Percentiles rank a stretch among this genome's conserved stretches.
phyloP scores from a whole-genome alignment of 2,329 filamentous ascomycete species.

The Alternaria sp. region DNA sequence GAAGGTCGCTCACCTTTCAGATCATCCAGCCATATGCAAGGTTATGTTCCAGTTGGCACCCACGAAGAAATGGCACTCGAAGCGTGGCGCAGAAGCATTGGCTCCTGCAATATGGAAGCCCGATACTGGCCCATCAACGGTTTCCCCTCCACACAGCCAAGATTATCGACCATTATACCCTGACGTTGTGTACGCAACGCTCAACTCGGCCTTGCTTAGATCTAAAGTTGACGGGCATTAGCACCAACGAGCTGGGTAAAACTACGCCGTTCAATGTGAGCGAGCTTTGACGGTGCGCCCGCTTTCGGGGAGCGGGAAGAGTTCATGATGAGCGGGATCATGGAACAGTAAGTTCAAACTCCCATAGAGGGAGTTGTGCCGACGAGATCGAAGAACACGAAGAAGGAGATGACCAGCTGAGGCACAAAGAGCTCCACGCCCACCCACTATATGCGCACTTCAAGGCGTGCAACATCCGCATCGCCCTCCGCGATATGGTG shows the following conservation, averaged over 20 bases:
- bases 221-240: neutral
- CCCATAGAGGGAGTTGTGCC: neutral
- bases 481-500: neutral
- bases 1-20: no score
- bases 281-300: neutral
- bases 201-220: no score
- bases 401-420: neutral
- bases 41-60: no score
- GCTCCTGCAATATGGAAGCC: no score
- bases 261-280: fast-evolving
- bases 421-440: neutral
- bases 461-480: neutral
- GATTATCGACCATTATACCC: no score
- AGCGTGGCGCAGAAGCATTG: no score
- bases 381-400: neutral
- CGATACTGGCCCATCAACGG: no score
- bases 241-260: neutral
- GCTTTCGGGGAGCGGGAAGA: neutral
- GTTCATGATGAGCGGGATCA: neutral
- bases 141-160: no score
- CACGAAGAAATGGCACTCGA: no score
- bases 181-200: no score
- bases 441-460: neutral
- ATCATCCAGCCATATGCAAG: neutral
- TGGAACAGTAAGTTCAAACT: neutral